A percentile compares a stretch with the other conserved stretches of the same genome.
phyloP scores from a whole-genome alignment of 192 early-diverging fungal species.

The Umbelopsis vinacea region DNA sequence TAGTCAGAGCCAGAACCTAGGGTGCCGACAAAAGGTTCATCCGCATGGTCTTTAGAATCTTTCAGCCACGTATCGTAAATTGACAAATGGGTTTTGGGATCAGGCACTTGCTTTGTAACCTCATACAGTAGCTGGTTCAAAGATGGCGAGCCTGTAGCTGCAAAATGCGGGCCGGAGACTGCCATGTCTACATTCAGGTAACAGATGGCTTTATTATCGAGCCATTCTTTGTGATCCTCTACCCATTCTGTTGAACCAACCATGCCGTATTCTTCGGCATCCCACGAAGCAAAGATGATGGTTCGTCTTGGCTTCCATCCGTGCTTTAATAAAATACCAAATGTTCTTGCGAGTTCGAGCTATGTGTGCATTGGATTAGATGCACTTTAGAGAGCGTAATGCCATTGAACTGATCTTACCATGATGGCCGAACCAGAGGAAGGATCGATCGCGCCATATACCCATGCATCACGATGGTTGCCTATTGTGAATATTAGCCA shows the following conservation, averaged over 20 bases:
- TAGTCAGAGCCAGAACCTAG: slow-evolving; percentile 51
- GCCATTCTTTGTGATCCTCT: slow-evolving; percentile 58
- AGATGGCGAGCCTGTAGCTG: slow-evolving; percentile 50
- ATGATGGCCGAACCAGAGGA: slow-evolving; percentile 62
- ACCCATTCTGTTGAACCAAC: slow-evolving; percentile 72
- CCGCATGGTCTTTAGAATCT: neutral
- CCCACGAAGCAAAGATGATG: slow-evolving; percentile 65
- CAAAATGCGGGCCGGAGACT: slow-evolving; percentile 53
- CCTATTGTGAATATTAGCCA: slow-evolving; percentile 29
- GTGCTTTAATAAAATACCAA: slow-evolving; percentile 54
- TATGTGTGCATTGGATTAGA: neutral
- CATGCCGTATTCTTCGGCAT: slow-evolving; percentile 67
- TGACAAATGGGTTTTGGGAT: slow-evolving; percentile 48
- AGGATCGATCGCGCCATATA: slow-evolving; percentile 65
- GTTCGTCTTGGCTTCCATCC: slow-evolving; percentile 69
- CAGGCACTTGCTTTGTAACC: slow-evolving; percentile 48
- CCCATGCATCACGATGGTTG: slow-evolving; percentile 72
- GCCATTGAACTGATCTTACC: slow-evolving; percentile 2
- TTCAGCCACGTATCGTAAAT: slow-evolving; percentile 52
- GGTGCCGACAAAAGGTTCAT: neutral
- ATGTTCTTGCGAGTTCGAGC: slow-evolving; percentile 54
- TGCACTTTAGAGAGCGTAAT: neutral
- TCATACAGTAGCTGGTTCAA: slow-evolving; percentile 49
- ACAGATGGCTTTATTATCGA: slow-evolving; percentile 50
- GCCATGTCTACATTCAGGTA: slow-evolving; percentile 66